Evolutionary conservation across 768 basidiomycete genomes (phyloP).

Genomic region (Serendipita sp.): DNA sequence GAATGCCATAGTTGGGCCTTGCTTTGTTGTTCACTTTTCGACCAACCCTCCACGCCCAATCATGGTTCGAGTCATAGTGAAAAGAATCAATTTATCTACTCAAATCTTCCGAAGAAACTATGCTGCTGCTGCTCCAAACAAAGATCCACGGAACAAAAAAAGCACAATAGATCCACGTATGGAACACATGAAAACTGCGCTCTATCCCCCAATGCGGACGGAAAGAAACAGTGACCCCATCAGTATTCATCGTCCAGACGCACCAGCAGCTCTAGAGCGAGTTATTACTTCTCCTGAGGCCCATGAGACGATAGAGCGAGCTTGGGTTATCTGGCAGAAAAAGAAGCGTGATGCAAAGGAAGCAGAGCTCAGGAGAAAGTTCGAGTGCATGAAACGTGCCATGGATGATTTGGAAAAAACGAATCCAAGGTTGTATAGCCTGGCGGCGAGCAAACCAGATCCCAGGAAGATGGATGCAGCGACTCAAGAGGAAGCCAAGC

Average conservation of each 20-base stretch:
- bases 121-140: constrained; percentile 3
- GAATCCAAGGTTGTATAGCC: constrained; percentile 28
- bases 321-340: constrained; percentile 70
- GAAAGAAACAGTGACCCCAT: constrained; percentile 50
- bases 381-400: constrained; percentile 62
- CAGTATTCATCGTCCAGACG: constrained; percentile 72
- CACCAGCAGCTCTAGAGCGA: constrained; percentile 53
- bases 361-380: constrained; percentile 58
- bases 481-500: constrained; percentile 43
- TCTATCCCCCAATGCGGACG: constrained; percentile 66
- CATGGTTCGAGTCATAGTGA: neutral
- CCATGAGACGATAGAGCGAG: constrained; percentile 82
- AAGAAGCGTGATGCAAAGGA: constrained; percentile 54
- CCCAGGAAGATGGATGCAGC: constrained; percentile 48
- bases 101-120: constrained; percentile 7
- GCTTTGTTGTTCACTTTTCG: neutral
- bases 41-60: neutral
- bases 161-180: constrained; percentile 37
- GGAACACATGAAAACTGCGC: constrained; percentile 57
- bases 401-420: constrained; percentile 64
- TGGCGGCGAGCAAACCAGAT: neutral
- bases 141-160: constrained; percentile 9
- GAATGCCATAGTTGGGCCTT: neutral
- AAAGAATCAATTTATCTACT: neutral
- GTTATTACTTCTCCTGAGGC: constrained; percentile 83